Base-by-base conservation (phyloP, 345 rosid genomes). In the Eucalyptus sideroxylon region DNA sequence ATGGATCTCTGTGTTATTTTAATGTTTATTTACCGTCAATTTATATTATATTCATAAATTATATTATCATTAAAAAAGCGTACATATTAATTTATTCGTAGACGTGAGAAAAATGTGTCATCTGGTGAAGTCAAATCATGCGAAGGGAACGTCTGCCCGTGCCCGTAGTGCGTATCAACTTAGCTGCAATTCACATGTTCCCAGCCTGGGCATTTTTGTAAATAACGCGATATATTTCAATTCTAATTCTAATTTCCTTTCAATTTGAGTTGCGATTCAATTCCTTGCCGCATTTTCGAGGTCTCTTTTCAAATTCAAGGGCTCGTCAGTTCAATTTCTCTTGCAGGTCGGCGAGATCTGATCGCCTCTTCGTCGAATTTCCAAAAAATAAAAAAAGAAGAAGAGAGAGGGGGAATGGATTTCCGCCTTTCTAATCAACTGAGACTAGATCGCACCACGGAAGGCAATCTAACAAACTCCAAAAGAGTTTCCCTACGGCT, bases 361-460 rank as follows among this genome's bases (percentile, higher is more conserved):
- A 37, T 37, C 10, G 17, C 5, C 5, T 65, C 34, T 16, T 3
- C 3, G 37, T 65, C 19, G 17, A 65, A 13, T 15, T 65, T 30
- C 40, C 5, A 0, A 45, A 45, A 45, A 44, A 65, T 2, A 26
- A 4, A 4, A 0, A 59, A 0, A 51, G 1, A 6, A 0, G 7
- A 0, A 19, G 4, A 8, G 26, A 19, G 26, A 2, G 59, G 11
- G 37, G 2, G 3, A 65, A 65, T 65, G 19, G 10, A 4, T 8
- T n/a, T 15, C 77, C 40, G 19, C 77, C 77, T n/a, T n/a, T 62
- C 77, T 9, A 16, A n/a, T n/a, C 21, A n/a, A 12, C 37, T 6
- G 37, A 65, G 31, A 16, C 11, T 1, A 15, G 37, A 65, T n/a
- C 37, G 77, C 17, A 16, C 37, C 21, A 7, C 11, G 10, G 19